Evolutionary conservation across 257 asterid genomes (phyloP).

Genomic region (Perilla frutescens): DNA sequence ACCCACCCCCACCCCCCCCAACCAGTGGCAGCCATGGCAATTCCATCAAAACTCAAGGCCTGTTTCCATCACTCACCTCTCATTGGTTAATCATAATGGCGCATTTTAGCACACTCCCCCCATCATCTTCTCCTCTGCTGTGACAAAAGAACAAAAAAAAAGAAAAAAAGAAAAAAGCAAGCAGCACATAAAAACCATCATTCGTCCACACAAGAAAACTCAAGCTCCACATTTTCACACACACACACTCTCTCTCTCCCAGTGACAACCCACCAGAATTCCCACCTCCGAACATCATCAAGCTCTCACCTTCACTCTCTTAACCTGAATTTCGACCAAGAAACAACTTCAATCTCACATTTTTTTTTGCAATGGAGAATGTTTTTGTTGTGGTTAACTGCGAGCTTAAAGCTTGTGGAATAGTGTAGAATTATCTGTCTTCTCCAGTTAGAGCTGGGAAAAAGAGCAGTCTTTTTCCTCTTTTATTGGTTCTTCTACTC

Average conservation of each 20-base stretch:
- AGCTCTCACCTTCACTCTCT: slow-evolving; percentile 48
- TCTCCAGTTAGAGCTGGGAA: slow-evolving; percentile 8
- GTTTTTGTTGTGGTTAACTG: slow-evolving; percentile 56
- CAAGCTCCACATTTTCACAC: slow-evolving; percentile 32
- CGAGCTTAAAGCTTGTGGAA: slow-evolving; percentile 86
- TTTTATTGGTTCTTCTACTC: not conserved
- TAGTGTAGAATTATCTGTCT: slow-evolving; percentile 58
- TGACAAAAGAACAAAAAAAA: slow-evolving; percentile 30
- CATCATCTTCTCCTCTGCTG: slow-evolving; percentile 43
- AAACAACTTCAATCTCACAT: not conserved
- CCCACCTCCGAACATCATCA: slow-evolving; percentile 29
- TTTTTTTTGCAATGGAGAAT: slow-evolving; percentile 63
- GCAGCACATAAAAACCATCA: slow-evolving; percentile 49
- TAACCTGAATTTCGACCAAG: not conserved
- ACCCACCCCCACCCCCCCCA: slow-evolving; percentile 7
- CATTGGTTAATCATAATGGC: slow-evolving; percentile 66
- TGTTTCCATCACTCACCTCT: slow-evolving; percentile 47
- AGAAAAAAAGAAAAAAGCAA: not conserved
- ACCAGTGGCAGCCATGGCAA: slow-evolving; percentile 65
- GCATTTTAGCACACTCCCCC: slow-evolving; percentile 60
- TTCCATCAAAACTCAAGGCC: slow-evolving; percentile 48
- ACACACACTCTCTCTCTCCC: slow-evolving; percentile 29
- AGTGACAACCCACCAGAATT: not conserved
- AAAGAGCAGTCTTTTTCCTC: slow-evolving; percentile 1
- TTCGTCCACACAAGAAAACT: slow-evolving; percentile 43